phyloP scores from a whole-genome alignment of 2,329 filamentous ascomycete genomes.

The Cryphonectria radicalis region DNA sequence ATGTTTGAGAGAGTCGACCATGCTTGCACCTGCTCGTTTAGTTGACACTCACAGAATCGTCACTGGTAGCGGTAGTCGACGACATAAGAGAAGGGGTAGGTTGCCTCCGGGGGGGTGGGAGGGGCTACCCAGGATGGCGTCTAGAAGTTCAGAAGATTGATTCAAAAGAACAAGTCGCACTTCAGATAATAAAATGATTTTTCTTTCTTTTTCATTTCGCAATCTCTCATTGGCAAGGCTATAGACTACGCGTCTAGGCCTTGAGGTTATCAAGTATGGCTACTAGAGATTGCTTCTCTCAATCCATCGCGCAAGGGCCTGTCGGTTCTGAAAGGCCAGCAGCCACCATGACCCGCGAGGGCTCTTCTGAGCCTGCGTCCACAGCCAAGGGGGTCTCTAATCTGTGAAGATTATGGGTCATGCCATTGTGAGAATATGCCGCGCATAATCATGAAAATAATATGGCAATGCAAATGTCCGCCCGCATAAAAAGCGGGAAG shows the following conservation, averaged over 20 bases:
- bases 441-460: neutral
- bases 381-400: neutral
- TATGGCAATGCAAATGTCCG: conserved; percentile 10
- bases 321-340: neutral
- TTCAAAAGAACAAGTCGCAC: neutral
- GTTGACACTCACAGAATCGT: neutral
- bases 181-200: neutral
- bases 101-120: no score
- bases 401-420: neutral
- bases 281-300: neutral
- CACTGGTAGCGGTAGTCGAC: neutral
- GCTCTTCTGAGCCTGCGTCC: neutral
- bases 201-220: neutral
- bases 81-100: neutral
- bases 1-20: neutral
- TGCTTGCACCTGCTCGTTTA: neutral
- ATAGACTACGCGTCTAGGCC: neutral
- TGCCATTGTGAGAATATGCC: neutral
- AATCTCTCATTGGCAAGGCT: neutral
- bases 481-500: neutral
- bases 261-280: neutral
- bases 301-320: neutral
- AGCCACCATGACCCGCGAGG: neutral
- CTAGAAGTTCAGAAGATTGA: no score
- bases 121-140: no score